Evolutionary conservation across 768 basidiomycete genomes (phyloP).

Genomic region (Russula dissimulans): DNA sequence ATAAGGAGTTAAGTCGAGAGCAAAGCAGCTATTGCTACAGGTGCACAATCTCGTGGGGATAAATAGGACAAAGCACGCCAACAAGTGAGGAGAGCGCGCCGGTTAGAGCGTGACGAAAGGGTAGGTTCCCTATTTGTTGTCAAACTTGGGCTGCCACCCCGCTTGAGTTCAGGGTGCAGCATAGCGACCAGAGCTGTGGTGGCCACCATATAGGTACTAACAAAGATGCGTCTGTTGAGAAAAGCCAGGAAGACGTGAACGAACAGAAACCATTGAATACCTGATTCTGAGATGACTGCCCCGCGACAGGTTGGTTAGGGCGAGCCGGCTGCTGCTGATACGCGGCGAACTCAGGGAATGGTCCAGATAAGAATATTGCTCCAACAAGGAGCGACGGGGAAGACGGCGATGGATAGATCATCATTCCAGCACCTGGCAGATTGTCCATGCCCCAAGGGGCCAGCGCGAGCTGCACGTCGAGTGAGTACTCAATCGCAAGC

Average conservation of each 20-base stretch:
- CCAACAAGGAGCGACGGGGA: conserved; percentile 14
- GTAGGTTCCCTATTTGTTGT: background rate
- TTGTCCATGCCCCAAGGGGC: conserved; percentile 13
- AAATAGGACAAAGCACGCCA: background rate
- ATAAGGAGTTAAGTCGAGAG: background rate
- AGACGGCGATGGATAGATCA: conserved; percentile 18
- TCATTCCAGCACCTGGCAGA: conserved; percentile 16
- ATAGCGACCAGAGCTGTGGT: conserved; percentile 10
- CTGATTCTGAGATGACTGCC: conserved; percentile 33
- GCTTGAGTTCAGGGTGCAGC: background rate
- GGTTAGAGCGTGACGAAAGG: background rate
- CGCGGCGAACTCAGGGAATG: conserved; percentile 37
- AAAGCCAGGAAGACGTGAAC: background rate
- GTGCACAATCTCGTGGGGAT: background rate
- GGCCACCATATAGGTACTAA: conserved; percentile 11
- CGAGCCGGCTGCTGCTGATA: conserved; percentile 11
- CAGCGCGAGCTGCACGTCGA: conserved; percentile 8
- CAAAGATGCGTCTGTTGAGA: background rate
- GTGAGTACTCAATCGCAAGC: background rate
- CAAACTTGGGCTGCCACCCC: background rate
- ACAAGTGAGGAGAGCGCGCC: background rate
- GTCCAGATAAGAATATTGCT: conserved; percentile 30
- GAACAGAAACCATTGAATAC: background rate
- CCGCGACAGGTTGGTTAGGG: conserved; percentile 27
- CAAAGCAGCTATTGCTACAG: conserved; percentile 11